A percentile compares a stretch with the other conserved stretches of the same genome.
These are phyloP conservation scores for Xerocomellus intermedius DNA, from an alignment of 768 basidiomycete species.

Conservation along the genomic window DNA sequence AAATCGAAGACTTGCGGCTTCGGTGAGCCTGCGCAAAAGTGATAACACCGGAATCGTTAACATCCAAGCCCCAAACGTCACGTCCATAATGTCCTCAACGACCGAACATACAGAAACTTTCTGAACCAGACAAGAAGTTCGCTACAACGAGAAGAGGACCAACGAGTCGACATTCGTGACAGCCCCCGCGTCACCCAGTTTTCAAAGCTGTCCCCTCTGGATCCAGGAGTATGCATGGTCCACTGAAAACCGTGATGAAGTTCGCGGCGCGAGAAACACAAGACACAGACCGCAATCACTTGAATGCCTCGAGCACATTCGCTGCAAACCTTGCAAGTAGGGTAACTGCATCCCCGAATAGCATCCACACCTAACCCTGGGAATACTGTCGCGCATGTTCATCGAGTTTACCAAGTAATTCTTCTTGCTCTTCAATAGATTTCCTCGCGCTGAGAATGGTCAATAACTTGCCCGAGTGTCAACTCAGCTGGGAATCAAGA, in stretches of 20 bases:
- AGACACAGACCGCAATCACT: not conserved
- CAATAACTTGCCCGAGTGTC: not conserved
- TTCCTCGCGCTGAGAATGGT: slow-evolving; percentile 37
- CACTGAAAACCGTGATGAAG: not conserved
- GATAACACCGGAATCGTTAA: too few relatives aligned
- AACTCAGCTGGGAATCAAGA: slow-evolving; percentile 7
- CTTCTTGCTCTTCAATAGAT: slow-evolving; percentile 40
- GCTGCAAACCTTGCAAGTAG: not conserved
- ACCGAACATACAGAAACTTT: too few relatives aligned
- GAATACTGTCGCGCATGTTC: slow-evolving; percentile 21
- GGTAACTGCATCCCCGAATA: not conserved
- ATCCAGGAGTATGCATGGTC: not conserved
- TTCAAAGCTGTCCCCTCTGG: too few relatives aligned
- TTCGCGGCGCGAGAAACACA: not conserved
- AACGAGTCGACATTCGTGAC: too few relatives aligned
- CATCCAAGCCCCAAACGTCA: too few relatives aligned
- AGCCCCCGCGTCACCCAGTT: too few relatives aligned
- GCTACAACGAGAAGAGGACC: too few relatives aligned
- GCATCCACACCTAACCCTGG: not conserved
- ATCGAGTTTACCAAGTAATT: slow-evolving; percentile 44
- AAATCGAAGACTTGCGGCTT: too few relatives aligned
- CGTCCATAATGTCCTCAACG: too few relatives aligned
- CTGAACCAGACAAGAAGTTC: too few relatives aligned
- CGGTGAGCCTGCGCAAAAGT: too few relatives aligned
- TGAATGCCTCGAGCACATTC: not conserved